Evolutionary conservation across 2,329 filamentous ascomycete species (phyloP).

Genomic region (Ophiostoma australiae): DNA sequence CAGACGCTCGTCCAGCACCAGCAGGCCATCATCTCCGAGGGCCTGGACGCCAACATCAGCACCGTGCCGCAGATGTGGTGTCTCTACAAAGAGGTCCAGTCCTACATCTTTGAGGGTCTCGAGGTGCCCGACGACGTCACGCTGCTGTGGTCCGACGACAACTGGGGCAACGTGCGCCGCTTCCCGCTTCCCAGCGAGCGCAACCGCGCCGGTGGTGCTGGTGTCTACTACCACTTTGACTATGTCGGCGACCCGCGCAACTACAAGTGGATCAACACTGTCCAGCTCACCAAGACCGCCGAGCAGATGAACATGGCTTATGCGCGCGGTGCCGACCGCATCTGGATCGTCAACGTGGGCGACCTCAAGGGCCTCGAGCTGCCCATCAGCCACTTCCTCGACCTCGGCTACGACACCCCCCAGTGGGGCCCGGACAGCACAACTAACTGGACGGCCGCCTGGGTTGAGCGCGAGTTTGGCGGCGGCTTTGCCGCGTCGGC

Average conservation of each 20-base stretch:
- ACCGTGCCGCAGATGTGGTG: conserved; percentile 66
- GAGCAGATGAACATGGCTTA: conserved; percentile 58
- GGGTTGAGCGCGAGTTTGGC: conserved; percentile 54
- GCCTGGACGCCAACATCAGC: conserved; percentile 47
- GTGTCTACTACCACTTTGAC: conserved; percentile 60
- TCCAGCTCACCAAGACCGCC: conserved; percentile 56
- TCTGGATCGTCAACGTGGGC: conserved; percentile 65
- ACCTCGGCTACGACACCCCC: conserved; percentile 61
- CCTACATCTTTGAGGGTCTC: conserved; percentile 62
- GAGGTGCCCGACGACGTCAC: conserved; percentile 61
- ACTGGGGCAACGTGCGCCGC: conserved; percentile 61
- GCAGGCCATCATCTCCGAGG: conserved; percentile 51
- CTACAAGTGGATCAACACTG: conserved; percentile 61
- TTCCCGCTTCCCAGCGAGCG: conserved; percentile 58
- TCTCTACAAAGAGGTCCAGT: conserved; percentile 69
- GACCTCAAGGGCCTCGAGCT: conserved; percentile 62
- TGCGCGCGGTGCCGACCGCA: conserved; percentile 52
- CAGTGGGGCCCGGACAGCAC: conserved; percentile 51
- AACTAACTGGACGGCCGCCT: conserved; percentile 49
- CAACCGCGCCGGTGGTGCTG: conserved; percentile 55
- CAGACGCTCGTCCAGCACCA: conserved; percentile 58
- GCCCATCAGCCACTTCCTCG: conserved; percentile 62
- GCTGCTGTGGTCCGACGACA: conserved; percentile 65
- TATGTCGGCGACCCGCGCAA: conserved; percentile 46
- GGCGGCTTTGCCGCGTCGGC: conserved; percentile 38